phyloP scores from a whole-genome alignment of 2,329 filamentous ascomycete species.

The Gaeumannomyces sp. region DNA sequence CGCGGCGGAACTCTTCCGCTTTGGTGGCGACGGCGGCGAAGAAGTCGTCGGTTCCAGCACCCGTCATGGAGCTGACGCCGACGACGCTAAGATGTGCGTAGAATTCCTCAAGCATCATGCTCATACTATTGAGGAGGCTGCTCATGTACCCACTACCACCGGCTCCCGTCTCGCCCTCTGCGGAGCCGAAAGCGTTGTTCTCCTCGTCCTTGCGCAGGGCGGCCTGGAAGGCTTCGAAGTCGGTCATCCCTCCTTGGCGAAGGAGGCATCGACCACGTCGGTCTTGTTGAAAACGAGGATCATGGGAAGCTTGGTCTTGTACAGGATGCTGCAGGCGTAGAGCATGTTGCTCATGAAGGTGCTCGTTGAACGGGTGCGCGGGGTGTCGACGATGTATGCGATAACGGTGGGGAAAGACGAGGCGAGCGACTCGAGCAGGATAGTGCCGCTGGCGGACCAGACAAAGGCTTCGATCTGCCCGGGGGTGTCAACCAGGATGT shows the following conservation, averaged over 20 bases:
- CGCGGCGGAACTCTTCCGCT: slow-evolving; percentile 76
- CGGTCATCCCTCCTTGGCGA: slow-evolving; percentile 98
- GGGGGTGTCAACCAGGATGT: slow-evolving; percentile 91
- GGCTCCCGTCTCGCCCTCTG: slow-evolving; percentile 55
- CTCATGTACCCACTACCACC: slow-evolving; percentile 93
- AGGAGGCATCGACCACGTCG: slow-evolving; percentile 83
- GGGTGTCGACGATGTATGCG: slow-evolving; percentile 96
- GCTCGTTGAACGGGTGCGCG: slow-evolving; percentile 82
- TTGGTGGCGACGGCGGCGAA: slow-evolving; percentile 86
- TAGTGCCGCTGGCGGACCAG: slow-evolving; percentile 93
- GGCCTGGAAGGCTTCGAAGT: slow-evolving; percentile 91
- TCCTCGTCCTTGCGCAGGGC: slow-evolving; percentile 78
- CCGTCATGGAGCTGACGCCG: slow-evolving; percentile 87
- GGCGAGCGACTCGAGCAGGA: slow-evolving; percentile 85
- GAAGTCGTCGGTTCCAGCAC: slow-evolving; percentile 86
- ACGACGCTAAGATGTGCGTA: slow-evolving; percentile 92
- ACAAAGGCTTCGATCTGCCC: slow-evolving; percentile 99
- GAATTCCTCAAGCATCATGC: slow-evolving; percentile 93
- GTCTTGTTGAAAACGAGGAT: slow-evolving; percentile 99
- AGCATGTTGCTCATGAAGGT: slow-evolving; percentile 99
- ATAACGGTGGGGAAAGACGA: slow-evolving; percentile 95
- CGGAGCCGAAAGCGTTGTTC: slow-evolving; percentile 66
- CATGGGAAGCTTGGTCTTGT: slow-evolving; percentile 98
- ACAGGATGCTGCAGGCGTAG: slow-evolving; percentile 95
- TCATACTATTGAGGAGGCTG: slow-evolving; percentile 94